A percentile compares a stretch with the other conserved stretches of the same genome.
These are phyloP conservation scores for Picea sitchensis DNA, from an alignment of 75 land plant genomes.

Conservation along the genomic window DNA sequence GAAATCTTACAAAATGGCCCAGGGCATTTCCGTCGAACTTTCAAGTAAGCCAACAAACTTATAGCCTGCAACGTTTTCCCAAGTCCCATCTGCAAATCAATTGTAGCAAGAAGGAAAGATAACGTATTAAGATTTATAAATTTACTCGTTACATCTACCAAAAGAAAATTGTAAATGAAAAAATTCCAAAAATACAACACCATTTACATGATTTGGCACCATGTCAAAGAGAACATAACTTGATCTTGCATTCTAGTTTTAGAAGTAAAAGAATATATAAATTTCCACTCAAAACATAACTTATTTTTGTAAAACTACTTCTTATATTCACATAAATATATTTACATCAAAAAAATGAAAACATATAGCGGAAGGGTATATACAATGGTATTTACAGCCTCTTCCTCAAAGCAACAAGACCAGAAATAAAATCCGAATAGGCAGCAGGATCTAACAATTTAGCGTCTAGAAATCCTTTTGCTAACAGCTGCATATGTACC, in stretches of 20 bases:
- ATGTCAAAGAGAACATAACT: background rate
- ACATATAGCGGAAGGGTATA: no score
- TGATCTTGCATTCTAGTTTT: background rate
- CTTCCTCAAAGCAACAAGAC: no score
- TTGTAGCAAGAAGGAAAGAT: background rate
- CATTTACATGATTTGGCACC: background rate
- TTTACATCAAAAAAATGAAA: no score
- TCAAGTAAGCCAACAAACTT: constrained; percentile 68
- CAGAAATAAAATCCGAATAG: no score
- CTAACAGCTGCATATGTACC: no score
- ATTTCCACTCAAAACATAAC: background rate
- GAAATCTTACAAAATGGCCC: constrained; percentile 78
- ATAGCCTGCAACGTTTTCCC: constrained; percentile 93
- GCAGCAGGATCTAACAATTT: no score
- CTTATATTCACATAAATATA: no score
- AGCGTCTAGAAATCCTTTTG: no score
- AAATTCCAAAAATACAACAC: background rate
- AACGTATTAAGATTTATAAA: background rate
- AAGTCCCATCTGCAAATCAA: constrained; percentile 78
- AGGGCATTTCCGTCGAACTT: constrained; percentile 31
- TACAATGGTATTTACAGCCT: no score
- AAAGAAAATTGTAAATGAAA: background rate
- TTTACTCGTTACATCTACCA: no score
- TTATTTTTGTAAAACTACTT: background rate
- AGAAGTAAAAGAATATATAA: background rate